Base-by-base conservation (phyloP, 345 rosid genomes). In the Punica granatum region DNA sequence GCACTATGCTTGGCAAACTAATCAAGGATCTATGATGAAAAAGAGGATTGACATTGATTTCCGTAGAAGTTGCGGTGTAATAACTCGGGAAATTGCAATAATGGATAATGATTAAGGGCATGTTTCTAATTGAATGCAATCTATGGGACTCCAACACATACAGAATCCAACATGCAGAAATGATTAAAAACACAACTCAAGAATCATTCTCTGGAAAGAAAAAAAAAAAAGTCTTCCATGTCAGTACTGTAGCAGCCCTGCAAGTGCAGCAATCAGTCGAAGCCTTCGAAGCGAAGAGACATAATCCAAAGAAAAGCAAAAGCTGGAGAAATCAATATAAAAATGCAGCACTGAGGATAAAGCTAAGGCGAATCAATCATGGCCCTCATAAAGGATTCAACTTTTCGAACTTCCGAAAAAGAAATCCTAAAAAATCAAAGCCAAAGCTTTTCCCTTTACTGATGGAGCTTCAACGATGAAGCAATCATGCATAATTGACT, bases 381-480 rank as follows among this genome's bases (percentile, higher is more conserved):
- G 43, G 43, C 48, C n/a, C 11, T 35, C 46, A 37, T 21, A 63
- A 41, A 23, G 66, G 30, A 36, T 33, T 35, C 16, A 36, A 6
- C 30, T 41, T 35, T 63, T 39, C 13, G 19, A 63, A 16, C 18
- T 39, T 41, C 66, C 19, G 32, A n/a, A 42, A 36, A 28, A 35
- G 66, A 37, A 63, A 37, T 23, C 37, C 48, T 63, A 63, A 63
- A 37, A 32, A 63, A 63, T 25, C 44, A 56, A 1, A 26, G 28
- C 25, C 19, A 31, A 33, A 11, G 15, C 44, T 62, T 62, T 62
- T 34, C 43, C 36, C 63, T 60, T 60, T 60, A 60, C n/a, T n/a
- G n/a, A 35, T 62, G 28, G 12, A n/a, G n/a, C 26, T 35, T 21
- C 46, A 16, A 39, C 48, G 43, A 63, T 6, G 18, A 37, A 3